phyloP scores from a whole-genome alignment of 345 rosid species.

The Stellera chamaejasme region DNA sequence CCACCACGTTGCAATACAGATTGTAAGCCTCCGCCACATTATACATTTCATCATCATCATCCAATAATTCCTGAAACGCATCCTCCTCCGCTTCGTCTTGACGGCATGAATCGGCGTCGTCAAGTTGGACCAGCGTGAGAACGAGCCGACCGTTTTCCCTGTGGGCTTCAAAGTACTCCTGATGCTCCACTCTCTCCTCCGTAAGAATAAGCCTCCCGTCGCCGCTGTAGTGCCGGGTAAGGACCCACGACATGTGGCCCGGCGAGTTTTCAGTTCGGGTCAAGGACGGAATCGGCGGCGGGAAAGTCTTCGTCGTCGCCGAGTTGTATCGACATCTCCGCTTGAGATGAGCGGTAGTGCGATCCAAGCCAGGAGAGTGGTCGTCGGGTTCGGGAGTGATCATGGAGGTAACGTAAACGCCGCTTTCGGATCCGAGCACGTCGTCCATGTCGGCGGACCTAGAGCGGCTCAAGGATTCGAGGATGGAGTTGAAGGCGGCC shows the following conservation, averaged over 20 bases:
- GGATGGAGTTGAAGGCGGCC: not conserved
- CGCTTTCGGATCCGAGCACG: slow-evolving; percentile 32
- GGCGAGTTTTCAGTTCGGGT: slow-evolving; percentile 32
- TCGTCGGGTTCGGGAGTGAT: not conserved
- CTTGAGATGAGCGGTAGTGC: too few species aligned
- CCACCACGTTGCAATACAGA: too few species aligned
- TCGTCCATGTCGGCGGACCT: slow-evolving; percentile 22
- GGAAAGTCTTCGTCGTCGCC: slow-evolving; percentile 12
- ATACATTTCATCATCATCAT: not conserved
- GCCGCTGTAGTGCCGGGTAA: slow-evolving; percentile 20
- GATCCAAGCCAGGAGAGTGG: too few species aligned
- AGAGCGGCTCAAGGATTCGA: slow-evolving; percentile 10
- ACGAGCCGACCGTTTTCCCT: slow-evolving; percentile 37
- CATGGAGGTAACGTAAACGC: slow-evolving; percentile 18
- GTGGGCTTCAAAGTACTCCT: slow-evolving; percentile 33
- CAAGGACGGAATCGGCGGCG: slow-evolving; percentile 37
- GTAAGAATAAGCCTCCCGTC: slow-evolving; percentile 38
- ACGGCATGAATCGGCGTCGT: slow-evolving; percentile 13
- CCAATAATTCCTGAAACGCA: slow-evolving; percentile 9
- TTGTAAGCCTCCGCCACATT: not conserved
- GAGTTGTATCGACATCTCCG: not conserved
- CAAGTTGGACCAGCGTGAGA: slow-evolving; percentile 31
- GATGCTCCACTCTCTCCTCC: slow-evolving; percentile 35
- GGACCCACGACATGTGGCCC: slow-evolving; percentile 36
- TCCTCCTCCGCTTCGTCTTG: slow-evolving; percentile 9